Percentiles rank a stretch among this genome's conserved stretches.
Evolutionary conservation across 139 green algal genomes (phyloP).

Genomic region (Asterochloris erici): DNA sequence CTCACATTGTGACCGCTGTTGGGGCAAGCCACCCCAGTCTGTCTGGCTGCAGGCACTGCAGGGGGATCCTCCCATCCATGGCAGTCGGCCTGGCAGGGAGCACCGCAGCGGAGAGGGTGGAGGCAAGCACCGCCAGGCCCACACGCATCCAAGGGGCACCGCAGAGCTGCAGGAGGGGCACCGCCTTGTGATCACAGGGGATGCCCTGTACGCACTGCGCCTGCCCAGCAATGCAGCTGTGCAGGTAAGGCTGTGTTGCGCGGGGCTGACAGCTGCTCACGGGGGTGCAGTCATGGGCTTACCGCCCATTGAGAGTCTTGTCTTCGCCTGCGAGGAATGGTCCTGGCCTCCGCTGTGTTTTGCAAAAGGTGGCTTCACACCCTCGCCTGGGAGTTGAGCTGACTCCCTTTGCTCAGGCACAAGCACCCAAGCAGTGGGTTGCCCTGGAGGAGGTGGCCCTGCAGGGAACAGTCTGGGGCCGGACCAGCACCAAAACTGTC

Average conservation of each 20-base stretch:
- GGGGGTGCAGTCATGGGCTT: background rate
- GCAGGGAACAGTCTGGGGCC: background rate
- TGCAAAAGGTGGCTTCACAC: background rate
- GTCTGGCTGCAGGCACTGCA: background rate
- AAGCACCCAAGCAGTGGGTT: background rate
- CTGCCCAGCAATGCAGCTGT: background rate
- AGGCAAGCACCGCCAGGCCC: no score
- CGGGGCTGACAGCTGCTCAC: background rate
- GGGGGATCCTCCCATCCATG: background rate
- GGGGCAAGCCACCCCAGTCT: background rate
- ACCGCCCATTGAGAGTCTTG: background rate
- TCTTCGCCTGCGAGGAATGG: background rate
- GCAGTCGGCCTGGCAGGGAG: background rate
- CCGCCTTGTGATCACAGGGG: slow-evolving; percentile 3
- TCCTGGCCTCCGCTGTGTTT: background rate
- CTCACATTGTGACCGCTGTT: background rate
- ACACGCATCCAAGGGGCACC: background rate
- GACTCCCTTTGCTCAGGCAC: no score
- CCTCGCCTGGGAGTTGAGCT: no score
- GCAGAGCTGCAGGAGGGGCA: slow-evolving; percentile 14
- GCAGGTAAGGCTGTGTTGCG: background rate
- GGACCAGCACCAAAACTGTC: no score
- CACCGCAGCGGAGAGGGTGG: background rate
- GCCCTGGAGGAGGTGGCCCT: background rate
- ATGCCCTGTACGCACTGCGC: slow-evolving; percentile 6